Evolutionary conservation across 2,329 filamentous ascomycete genomes (phyloP), one percentile per base, ranked within the genome.

Genomic region (Chaetomiaceae sp.): DNA sequence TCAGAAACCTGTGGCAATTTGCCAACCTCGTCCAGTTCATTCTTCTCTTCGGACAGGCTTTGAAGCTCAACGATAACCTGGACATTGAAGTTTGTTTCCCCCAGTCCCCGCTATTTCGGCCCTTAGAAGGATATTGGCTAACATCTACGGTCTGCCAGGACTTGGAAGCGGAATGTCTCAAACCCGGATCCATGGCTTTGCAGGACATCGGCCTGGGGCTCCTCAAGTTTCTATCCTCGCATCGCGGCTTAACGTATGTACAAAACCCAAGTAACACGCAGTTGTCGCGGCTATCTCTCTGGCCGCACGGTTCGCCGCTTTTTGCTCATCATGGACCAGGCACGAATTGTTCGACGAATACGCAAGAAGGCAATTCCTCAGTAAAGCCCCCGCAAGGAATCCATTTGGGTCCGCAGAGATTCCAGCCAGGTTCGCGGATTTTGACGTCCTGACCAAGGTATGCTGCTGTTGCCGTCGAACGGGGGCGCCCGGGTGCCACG

Each of bases 1-100:
- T 97, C 56, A 81, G 91, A 53, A 93, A 87, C 63, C 89, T 87
- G 76, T 97, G 91, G 90, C 86, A 96, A 66, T 96, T 97, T 67
- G 88, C 91, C 51, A 91, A 89, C 60, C 71, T 97, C 7, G 89
- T 85, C 69, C 91, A 98, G 68, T 98, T 89, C 77, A 87, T 97
- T 51, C 86, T 84, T 64, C 79, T 91, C 33, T 98, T 98, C 65
- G 90, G 91, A 51, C 83, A 85, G 59, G 83, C 83, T 35, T 83
- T 95, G 64, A 96, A 95, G 70, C 86, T 97, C 55, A 84, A 93
- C 58, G 86, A 94, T 52, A 82, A 85, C 61, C 76, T 96, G 53
- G 88, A 91, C 61, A 86, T 96, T 54, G 90, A 97, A 71, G 93
- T 95, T 79, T 27, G 61, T 47, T 19, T 14, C 27, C 3, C 30